Percentiles rank a stretch among this genome's conserved stretches.
Conservation (phyloP, 371 early-diverging fungal genomes). For the Entomophthora muscae region DNA sequence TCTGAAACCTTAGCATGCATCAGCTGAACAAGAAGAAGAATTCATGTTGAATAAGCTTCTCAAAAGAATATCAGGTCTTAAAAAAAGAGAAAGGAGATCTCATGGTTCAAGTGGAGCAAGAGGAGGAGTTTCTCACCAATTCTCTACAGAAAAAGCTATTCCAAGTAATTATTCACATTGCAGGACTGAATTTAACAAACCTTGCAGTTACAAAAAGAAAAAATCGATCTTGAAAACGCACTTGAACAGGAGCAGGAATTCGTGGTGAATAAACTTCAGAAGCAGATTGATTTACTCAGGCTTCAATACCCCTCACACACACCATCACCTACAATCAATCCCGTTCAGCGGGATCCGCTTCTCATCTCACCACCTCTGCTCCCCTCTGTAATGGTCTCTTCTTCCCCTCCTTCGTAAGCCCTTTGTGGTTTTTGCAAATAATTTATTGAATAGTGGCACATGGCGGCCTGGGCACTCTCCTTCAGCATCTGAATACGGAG, state of each 20-base stretch:
- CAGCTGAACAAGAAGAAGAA: slow-evolving; percentile 52
- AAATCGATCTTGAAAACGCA: slow-evolving; percentile 59
- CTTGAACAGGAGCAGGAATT: slow-evolving; percentile 73
- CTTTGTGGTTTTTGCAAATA: slow-evolving; percentile 14
- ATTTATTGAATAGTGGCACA: slow-evolving; percentile 20
- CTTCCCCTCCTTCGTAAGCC: slow-evolving; percentile 17
- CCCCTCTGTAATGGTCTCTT: slow-evolving; percentile 12
- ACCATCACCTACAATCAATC: slow-evolving; percentile 14
- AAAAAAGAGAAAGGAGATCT: slow-evolving; percentile 51
- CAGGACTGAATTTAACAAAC: too few species aligned
- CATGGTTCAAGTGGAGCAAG: slow-evolving; percentile 45
- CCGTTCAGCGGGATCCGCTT: slow-evolving; percentile 16
- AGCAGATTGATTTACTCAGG: slow-evolving; percentile 33
- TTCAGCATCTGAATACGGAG: slow-evolving; percentile 20
- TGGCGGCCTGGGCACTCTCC: slow-evolving; percentile 31
- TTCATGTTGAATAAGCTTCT: slow-evolving; percentile 43
- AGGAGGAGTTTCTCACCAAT: slow-evolving; percentile 55
- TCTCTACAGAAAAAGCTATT: slow-evolving; percentile 51
- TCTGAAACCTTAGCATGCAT: slow-evolving; percentile 24
- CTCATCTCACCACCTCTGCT: slow-evolving; percentile 18
- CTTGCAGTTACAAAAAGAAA: slow-evolving; percentile 48
- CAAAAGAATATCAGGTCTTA: slow-evolving; percentile 40
- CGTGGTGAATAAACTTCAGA: slow-evolving; percentile 50
- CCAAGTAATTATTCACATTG: slow-evolving; percentile 28
- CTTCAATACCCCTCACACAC: slow-evolving; percentile 18